Base-by-base conservation (phyloP, 2,329 filamentous ascomycete genomes). In the Ambrosiella cleistominuta region DNA sequence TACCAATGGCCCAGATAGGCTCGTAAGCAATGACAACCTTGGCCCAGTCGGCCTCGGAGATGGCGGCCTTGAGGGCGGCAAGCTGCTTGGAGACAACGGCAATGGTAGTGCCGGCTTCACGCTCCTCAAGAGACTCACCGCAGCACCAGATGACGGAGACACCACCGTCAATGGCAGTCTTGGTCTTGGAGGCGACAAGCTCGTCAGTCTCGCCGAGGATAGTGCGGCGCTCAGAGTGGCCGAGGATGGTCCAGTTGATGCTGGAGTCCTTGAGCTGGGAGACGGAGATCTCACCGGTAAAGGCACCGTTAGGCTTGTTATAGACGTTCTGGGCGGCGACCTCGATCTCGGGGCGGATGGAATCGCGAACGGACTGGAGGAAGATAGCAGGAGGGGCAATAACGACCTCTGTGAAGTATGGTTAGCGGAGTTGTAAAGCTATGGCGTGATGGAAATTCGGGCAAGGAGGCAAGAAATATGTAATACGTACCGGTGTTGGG, bases 1-100 rank as follows among this genome's bases (percentile, higher is more conserved):
- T 97, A 66, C 91, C 91, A 65, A 83, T 86, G 70, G 82, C 89
- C 91, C 93, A 98, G 78, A 98, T 94, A 68, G 93, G 93, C 81
- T 98, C 93, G 74, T 98, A 98, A 68, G 93, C 93, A 67, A 98
- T 80, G 70, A 98, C 93, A 64, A 98, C 81, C 77, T 93, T 93
- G 68, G 77, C 80, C 93, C 93, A 98, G 75, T 95, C 87, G 27
- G 58, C 58, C 58, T 54, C 58, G 66, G 81, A 75, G 68, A 88
- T 75, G 76, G 85, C 77, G 66, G 75, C 72, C 70, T 89, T 83
- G 63, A 91, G 87, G 64, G 89, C 89, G 63, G 82, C 79, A 66
- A 98, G 81, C 78, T 98, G 93, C 64, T 74, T 75, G 66, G 86
- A 93, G 67, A 94, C 86, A 63, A 93, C 85, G 55, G 87, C 81